Evolutionary conservation across 768 basidiomycete genomes (phyloP).

Genomic region (Lentinula raphanica): DNA sequence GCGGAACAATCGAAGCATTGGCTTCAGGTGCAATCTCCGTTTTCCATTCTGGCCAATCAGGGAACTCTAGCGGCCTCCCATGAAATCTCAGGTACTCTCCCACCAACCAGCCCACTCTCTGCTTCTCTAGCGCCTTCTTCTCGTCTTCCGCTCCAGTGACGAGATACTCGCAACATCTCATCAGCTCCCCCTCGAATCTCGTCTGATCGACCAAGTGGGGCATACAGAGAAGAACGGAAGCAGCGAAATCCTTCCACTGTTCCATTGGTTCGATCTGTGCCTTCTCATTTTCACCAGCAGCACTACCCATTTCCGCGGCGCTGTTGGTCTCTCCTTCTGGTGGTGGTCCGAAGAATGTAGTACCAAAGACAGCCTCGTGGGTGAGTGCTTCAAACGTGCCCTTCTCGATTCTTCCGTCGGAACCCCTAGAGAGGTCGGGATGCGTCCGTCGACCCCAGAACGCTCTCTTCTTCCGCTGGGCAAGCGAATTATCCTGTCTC

Average conservation of each 20-base stretch:
- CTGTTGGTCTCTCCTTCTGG: slow-evolving; percentile 11
- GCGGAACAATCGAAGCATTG: slow-evolving; percentile 20
- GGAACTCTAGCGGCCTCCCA: slow-evolving; percentile 43
- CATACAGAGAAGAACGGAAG: slow-evolving; percentile 53
- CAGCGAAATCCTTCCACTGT: slow-evolving; percentile 61
- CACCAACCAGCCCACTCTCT: slow-evolving; percentile 59
- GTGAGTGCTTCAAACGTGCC: slow-evolving; percentile 76
- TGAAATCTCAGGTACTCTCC: slow-evolving; percentile 60
- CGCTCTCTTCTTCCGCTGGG: slow-evolving; percentile 52
- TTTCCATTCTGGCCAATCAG: slow-evolving; percentile 56
- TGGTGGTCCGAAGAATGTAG: slow-evolving; percentile 43
- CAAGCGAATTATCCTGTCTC: not conserved
- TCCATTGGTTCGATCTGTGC: slow-evolving; percentile 18
- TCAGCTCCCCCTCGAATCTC: slow-evolving; percentile 67
- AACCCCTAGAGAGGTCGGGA: slow-evolving; percentile 53
- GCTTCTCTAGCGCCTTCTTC: slow-evolving; percentile 32
- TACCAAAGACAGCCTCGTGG: slow-evolving; percentile 79
- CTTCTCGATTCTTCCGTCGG: slow-evolving; percentile 39
- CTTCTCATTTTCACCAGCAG: slow-evolving; percentile 14
- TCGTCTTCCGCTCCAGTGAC: slow-evolving; percentile 48
- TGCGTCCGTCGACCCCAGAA: slow-evolving; percentile 78
- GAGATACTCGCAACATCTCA: slow-evolving; percentile 60
- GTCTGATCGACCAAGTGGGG: slow-evolving; percentile 50
- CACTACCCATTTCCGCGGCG: slow-evolving; percentile 14
- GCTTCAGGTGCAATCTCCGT: slow-evolving; percentile 45